Evolutionary conservation across 2,329 filamentous ascomycete genomes (phyloP).

Genomic region (Paracamarosporium sp.): DNA sequence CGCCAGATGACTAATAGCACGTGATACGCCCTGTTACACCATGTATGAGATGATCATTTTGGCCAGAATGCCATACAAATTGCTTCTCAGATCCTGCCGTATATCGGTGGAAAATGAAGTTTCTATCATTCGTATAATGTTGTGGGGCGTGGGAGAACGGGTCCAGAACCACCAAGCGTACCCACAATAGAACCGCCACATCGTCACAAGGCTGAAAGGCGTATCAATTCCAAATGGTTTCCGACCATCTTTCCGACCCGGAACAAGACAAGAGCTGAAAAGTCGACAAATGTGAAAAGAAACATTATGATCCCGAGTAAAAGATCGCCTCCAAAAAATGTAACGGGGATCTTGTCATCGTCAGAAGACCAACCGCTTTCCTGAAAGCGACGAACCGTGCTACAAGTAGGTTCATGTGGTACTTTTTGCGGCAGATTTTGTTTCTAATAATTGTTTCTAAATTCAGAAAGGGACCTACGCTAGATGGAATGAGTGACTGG

Average conservation of each 20-base stretch:
- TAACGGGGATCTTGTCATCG: no score
- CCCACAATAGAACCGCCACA: neutral
- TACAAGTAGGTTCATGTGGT: no score
- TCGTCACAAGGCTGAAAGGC: neutral
- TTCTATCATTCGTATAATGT: neutral
- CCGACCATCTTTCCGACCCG: neutral
- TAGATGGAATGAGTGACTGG: no score
- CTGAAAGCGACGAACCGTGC: no score
- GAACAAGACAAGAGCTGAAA: neutral
- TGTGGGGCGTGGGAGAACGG: neutral
- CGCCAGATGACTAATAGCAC: slow-evolving; percentile 1
- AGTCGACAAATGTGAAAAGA: no score
- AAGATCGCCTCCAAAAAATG: no score
- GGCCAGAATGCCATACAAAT: neutral
- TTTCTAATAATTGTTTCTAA: no score
- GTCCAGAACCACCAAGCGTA: neutral
- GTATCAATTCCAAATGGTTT: neutral
- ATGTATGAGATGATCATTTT: neutral
- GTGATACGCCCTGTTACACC: neutral
- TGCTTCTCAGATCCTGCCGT: neutral
- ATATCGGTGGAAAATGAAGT: neutral
- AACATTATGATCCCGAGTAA: no score
- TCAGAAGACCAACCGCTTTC: no score
- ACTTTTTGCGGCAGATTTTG: no score
- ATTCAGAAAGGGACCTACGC: no score